phyloP scores from a whole-genome alignment of 176 grass and related monocot genomes.

The Aegilops speltoides region DNA sequence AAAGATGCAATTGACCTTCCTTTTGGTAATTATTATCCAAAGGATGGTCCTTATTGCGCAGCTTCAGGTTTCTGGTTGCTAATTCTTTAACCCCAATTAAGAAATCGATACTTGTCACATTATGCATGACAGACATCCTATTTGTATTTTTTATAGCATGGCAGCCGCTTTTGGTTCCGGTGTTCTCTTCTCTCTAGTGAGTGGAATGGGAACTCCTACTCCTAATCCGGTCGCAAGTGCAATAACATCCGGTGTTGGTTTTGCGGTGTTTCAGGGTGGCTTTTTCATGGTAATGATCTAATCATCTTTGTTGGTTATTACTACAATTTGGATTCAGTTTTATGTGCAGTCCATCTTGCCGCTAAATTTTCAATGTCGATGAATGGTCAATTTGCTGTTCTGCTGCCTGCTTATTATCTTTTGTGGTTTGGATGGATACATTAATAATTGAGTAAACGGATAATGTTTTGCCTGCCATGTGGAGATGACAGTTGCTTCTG shows the following conservation, averaged over 20 bases:
- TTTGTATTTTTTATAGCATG: constrained; percentile 66
- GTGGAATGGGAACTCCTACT: constrained; percentile 76
- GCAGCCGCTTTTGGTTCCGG: constrained; percentile 95
- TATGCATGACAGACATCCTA: constrained; percentile 18
- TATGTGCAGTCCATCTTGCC: not conserved
- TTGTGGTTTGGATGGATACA: not conserved
- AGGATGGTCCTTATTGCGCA: not conserved
- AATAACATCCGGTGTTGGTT: constrained; percentile 60
- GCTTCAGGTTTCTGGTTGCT: not conserved
- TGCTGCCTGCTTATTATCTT: not conserved
- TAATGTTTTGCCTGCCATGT: not conserved
- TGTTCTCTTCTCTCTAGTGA: constrained; percentile 81
- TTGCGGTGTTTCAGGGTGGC: constrained; percentile 85
- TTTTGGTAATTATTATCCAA: not conserved
- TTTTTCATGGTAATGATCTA: constrained; percentile 77
- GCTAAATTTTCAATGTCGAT: not conserved
- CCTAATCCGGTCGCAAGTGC: constrained; percentile 62
- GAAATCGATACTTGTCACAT: not conserved
- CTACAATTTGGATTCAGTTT: not conserved
- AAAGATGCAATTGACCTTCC: not conserved
- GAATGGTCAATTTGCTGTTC: not conserved
- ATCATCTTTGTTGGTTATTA: not conserved
- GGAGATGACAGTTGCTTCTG: not conserved
- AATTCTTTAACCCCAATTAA: not conserved
- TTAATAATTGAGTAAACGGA: not conserved